Base-by-base conservation (phyloP, 495 filamentous ascomycete genomes). In the Jackrogersella minutella region DNA sequence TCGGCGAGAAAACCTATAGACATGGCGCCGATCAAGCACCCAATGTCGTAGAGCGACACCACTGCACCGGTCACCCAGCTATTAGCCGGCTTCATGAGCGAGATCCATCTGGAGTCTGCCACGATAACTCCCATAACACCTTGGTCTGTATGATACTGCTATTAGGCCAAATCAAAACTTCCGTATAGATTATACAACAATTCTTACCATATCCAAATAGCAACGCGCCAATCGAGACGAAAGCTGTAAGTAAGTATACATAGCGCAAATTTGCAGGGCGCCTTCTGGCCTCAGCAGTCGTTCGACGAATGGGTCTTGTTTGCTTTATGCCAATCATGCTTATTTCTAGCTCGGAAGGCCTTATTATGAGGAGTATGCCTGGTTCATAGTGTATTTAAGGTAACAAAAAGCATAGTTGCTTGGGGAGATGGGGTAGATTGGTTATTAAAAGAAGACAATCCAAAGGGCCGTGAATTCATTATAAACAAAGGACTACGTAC, bases 1-100 rank as follows among this genome's bases (percentile, higher is more conserved):
- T 86, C 84, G 9, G 84, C 81, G 3, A 79, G 77, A 5, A 81
- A 68, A 43, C 83, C 84, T 21, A 82, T 82, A 44, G 74, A 73
- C 33, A 85, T 75, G 16, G 83, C 81, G 2, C 84, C 84, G 7
- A 83, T 26, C 34, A 64, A 41, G 52, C 61, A 64, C 13, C 61
- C 61, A 22, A 64, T 64, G 14, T 64, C 61, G 44, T 64, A 64
- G 2, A 64, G 52, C 4, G 61, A 64, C 1, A 64, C 61, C 16
- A 64, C 61, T 9, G 61, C 61, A 2, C 61, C 61, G 0, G 61
- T 64, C 4, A 64, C 61, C 61, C 61, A 64, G 36, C 53, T 64
- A 37, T 64, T 64, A 3, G 52, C 52, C 28, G 60, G 61, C 33
- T 43, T 57, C 43, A 57, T 58, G 1, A 51, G 22, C 6, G 43